Conservation (phyloP, 345 rosid species). For the Hibiscus syriacus region DNA sequence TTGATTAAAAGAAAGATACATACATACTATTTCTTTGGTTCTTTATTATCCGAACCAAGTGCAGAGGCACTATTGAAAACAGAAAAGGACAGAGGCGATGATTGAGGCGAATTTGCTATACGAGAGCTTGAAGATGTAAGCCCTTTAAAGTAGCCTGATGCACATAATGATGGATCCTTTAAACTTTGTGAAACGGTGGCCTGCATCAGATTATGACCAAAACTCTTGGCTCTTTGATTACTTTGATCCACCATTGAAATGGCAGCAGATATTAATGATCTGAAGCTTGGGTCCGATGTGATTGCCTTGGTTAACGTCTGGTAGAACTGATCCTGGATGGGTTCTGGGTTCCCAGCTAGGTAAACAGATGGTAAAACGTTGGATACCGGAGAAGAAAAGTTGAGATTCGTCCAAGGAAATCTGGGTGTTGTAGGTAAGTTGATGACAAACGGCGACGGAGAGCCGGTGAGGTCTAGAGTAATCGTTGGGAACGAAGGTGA, state of each 20-base stretch:
- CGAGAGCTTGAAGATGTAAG: constrained; percentile 29
- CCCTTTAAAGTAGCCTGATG: constrained; percentile 41
- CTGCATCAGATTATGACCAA: constrained; percentile 18
- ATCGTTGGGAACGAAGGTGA: constrained; percentile 54
- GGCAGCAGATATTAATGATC: constrained; percentile 60
- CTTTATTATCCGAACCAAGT: constrained; percentile 26
- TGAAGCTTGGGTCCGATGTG: constrained; percentile 57
- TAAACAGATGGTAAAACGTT: too few relatives aligned
- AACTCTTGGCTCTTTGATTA: constrained; percentile 4
- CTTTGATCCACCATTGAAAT: constrained; percentile 54
- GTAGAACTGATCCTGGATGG: constrained; percentile 16
- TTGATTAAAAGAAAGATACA: too few relatives aligned
- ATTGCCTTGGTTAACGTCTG: constrained; percentile 55
- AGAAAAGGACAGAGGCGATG: constrained; percentile 40
- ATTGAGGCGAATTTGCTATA: constrained; percentile 17
- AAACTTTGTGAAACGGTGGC: constrained; percentile 15
- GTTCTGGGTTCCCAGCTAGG: too few relatives aligned
- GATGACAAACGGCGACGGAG: constrained; percentile 34
- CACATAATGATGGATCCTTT: constrained; percentile 21
- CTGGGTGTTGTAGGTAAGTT: constrained; percentile 20
- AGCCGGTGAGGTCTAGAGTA: constrained; percentile 69
- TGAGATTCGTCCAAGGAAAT: constrained; percentile 46
- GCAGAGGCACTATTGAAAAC: constrained; percentile 35
- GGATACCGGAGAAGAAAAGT: constrained; percentile 42
- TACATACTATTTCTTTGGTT: constrained; percentile 31